These are phyloP conservation scores for Solanum appendiculatum DNA, from an alignment of 257 asterid species.

Conservation along the genomic window DNA sequence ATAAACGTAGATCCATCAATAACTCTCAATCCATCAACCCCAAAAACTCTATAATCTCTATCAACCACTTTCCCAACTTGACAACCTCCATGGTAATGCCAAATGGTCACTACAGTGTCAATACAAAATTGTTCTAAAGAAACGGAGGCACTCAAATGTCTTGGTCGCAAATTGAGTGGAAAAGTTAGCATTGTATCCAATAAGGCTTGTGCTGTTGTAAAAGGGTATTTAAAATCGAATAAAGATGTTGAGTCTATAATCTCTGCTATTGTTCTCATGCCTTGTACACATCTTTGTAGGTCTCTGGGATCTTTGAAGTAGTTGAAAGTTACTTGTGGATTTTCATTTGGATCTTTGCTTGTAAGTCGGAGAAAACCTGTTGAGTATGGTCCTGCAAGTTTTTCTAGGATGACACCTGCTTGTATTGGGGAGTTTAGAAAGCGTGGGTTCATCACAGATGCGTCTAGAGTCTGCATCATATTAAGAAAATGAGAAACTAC, in stretches of 20 bases:
- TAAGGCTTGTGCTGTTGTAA: conserved; percentile 22
- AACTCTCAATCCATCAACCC: conserved; percentile 61
- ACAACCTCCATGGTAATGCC: conserved; percentile 97
- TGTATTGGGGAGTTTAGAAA: not conserved
- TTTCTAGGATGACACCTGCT: conserved; percentile 43
- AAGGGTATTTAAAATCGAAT: conserved; percentile 32
- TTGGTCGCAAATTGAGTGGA: conserved; percentile 38
- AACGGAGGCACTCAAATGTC: conserved; percentile 23
- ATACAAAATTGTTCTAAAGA: conserved; percentile 54
- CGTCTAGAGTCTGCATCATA: conserved; percentile 13
- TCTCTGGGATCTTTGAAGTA: conserved; percentile 67
- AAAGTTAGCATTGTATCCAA: conserved; percentile 21
- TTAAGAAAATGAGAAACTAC: not conserved
- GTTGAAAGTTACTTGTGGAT: conserved; percentile 69
- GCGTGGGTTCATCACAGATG: not conserved
- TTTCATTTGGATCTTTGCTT: conserved; percentile 46
- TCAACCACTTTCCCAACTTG: conserved; percentile 62
- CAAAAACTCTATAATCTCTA: conserved; percentile 39
- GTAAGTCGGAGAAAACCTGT: conserved; percentile 50
- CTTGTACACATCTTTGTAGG: conserved; percentile 50
- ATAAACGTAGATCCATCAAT: conserved; percentile 68
- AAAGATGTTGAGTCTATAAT: conserved; percentile 39
- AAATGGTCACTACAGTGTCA: conserved; percentile 67
- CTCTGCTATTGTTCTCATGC: conserved; percentile 33
- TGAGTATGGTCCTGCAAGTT: conserved; percentile 58